Evolutionary conservation across 2,329 filamentous ascomycete genomes (phyloP).

Genomic region (Colletotrichum sojae): DNA sequence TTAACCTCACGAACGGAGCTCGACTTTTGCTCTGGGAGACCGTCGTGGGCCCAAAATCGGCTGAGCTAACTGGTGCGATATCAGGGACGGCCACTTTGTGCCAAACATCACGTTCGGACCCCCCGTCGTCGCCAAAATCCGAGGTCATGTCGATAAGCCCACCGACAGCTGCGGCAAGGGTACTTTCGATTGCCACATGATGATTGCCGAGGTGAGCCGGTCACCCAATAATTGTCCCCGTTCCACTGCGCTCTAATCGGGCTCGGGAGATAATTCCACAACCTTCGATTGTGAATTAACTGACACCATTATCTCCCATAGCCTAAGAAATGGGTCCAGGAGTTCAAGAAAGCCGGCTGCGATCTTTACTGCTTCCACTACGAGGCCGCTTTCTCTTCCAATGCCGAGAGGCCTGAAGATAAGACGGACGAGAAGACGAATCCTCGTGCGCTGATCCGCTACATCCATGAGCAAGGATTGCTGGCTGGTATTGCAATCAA

Average conservation of each 20-base stretch:
- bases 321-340: constrained; percentile 98
- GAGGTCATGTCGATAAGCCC: constrained; percentile 85
- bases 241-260: not conserved
- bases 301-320: constrained; percentile 51
- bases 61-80: constrained; percentile 10
- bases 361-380: constrained; percentile 99
- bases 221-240: not conserved
- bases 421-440: constrained; percentile 80
- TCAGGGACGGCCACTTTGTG: constrained; percentile 97
- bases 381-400: constrained; percentile 92
- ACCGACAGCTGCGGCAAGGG: constrained; percentile 80
- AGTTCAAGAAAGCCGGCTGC: constrained; percentile 93
- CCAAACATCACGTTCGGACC: constrained; percentile 98
- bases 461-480: constrained; percentile 91
- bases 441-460: constrained; percentile 87
- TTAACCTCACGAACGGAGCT: not conserved
- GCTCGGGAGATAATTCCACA: no score
- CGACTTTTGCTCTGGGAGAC: not conserved
- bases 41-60: constrained; percentile 2
- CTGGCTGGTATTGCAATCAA: constrained; percentile 96
- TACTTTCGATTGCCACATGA: constrained; percentile 99
- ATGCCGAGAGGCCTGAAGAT: constrained; percentile 83
- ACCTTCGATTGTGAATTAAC: not conserved
- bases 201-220: constrained; percentile 89
- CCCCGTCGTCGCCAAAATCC: constrained; percentile 94